A percentile compares a stretch with the other conserved stretches of the same genome.
phyloP scores from a whole-genome alignment of 2,329 filamentous ascomycete genomes.

The Pseudogymnoascus destructans region DNA sequence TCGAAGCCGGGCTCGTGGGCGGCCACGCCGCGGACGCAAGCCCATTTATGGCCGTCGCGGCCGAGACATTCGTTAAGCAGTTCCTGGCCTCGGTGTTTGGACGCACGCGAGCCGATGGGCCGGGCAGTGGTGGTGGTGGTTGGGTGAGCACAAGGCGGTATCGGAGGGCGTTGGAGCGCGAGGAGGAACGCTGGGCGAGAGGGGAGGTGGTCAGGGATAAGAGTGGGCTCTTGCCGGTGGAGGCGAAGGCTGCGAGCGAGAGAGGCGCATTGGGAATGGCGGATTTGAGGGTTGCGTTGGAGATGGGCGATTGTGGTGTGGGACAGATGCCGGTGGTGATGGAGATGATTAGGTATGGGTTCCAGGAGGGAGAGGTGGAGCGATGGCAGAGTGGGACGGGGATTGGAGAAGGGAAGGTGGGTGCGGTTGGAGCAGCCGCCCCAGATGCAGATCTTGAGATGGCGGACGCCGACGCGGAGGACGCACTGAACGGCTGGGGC shows the following conservation, averaged over 20 bases:
- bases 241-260: conserved; percentile 62
- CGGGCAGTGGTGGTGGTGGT: conserved; percentile 48
- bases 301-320: conserved; percentile 63
- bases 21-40: conserved; percentile 48
- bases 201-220: conserved; percentile 65
- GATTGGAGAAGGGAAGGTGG: conserved; percentile 20
- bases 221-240: conserved; percentile 65
- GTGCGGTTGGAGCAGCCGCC: conserved; percentile 33
- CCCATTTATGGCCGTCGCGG: conserved; percentile 50
- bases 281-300: conserved; percentile 63
- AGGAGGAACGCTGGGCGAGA: conserved; percentile 60
- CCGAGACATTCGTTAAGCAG: conserved; percentile 56
- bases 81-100: conserved; percentile 49
- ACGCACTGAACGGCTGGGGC: conserved; percentile 28
- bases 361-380: conserved; percentile 65
- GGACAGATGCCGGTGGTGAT: conserved; percentile 65
- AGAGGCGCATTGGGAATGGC: conserved; percentile 61
- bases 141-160: conserved; percentile 75
- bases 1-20: conserved; percentile 47
- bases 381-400: conserved; percentile 34
- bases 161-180: conserved; percentile 56
- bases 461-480: conserved; percentile 44
- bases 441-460: conserved; percentile 32
- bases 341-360: conserved; percentile 55
- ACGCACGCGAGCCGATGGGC: conserved; percentile 51